phyloP scores from a whole-genome alignment of 108 stramenopile species.

The Fragilaria radians region DNA sequence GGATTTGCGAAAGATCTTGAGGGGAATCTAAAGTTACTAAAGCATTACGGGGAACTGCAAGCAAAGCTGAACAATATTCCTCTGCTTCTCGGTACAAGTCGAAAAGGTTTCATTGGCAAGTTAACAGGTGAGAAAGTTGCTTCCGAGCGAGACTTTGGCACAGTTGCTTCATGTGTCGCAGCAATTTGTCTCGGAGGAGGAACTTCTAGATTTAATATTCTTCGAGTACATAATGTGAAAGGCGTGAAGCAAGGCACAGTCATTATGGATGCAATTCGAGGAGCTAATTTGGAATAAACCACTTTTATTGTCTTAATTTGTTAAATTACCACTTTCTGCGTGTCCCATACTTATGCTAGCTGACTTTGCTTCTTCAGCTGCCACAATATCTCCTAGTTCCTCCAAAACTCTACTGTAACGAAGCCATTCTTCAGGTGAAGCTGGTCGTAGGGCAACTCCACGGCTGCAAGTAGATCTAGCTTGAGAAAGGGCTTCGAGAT shows the following conservation, averaged over 20 bases:
- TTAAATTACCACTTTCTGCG: slow-evolving; percentile 38
- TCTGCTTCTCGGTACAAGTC: slow-evolving; percentile 83
- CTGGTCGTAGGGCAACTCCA: slow-evolving; percentile 73
- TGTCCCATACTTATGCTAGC: slow-evolving; percentile 59
- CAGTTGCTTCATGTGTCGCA: slow-evolving; percentile 71
- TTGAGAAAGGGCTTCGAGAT: slow-evolving; percentile 55
- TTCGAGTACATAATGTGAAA: slow-evolving; percentile 92
- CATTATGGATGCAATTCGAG: slow-evolving; percentile 71
- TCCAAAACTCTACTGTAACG: slow-evolving; percentile 72
- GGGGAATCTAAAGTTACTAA: slow-evolving; percentile 73
- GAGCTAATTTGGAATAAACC: slow-evolving; percentile 10
- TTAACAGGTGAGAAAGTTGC: slow-evolving; percentile 56
- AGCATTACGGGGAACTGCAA: slow-evolving; percentile 35
- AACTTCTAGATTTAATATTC: slow-evolving; percentile 44
- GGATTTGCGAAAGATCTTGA: slow-evolving; percentile 91
- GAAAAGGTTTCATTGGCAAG: slow-evolving; percentile 92
- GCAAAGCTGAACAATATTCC: slow-evolving; percentile 35
- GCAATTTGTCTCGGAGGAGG: slow-evolving; percentile 41
- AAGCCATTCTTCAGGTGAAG: slow-evolving; percentile 82
- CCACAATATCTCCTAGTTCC: slow-evolving; percentile 68
- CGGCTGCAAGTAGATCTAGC: slow-evolving; percentile 74
- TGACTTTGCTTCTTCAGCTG: slow-evolving; percentile 68
- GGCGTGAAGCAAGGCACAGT: slow-evolving; percentile 56
- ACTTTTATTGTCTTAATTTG: neutral
- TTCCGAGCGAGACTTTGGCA: slow-evolving; percentile 73